Conservation (phyloP, 805 yeast species). For the Lipomyces kockii region DNA sequence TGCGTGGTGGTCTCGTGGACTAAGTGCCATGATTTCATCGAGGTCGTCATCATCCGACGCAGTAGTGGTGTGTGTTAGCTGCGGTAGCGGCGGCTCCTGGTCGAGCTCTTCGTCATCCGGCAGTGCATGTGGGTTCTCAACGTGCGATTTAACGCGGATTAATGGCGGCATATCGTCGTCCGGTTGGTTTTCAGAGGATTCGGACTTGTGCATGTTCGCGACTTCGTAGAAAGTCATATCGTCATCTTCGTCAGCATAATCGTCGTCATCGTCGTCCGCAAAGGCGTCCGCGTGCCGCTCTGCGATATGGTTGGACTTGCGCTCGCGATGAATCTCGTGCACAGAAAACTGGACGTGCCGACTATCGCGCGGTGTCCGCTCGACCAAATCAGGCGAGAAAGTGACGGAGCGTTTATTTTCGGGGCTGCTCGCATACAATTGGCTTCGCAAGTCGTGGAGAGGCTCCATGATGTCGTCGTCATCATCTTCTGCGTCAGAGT, state of each 20-base stretch:
- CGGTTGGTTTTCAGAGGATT: neutral
- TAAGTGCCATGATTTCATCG: neutral
- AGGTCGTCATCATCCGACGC: slow-evolving; percentile 13
- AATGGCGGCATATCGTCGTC: slow-evolving; percentile 21
- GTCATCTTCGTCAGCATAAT: slow-evolving; percentile 8
- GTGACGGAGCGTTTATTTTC: neutral
- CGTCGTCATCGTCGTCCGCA: slow-evolving; percentile 3
- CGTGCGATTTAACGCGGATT: slow-evolving; percentile 21
- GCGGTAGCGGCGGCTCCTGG: slow-evolving; percentile 14
- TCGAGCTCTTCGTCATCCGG: neutral
- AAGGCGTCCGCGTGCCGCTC: neutral
- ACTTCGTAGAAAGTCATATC: slow-evolving; percentile 5
- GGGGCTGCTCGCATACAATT: neutral
- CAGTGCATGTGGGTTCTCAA: slow-evolving; percentile 8
- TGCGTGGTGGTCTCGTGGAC: neutral
- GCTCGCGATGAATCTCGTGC: slow-evolving; percentile 3
- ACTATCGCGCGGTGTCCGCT: slow-evolving; percentile 2
- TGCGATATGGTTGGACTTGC: neutral
- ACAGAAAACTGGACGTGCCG: neutral
- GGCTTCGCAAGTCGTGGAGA: slow-evolving; percentile 14
- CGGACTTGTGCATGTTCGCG: slow-evolving; percentile 22
- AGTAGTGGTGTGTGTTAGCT: slow-evolving; percentile 12
- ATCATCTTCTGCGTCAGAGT: slow-evolving; percentile 38
- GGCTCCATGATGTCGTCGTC: slow-evolving; percentile 17
- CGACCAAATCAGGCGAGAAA: neutral